Conservation (phyloP, 2,329 filamentous ascomycete species). For the Thermothelomyces thermophilus region DNA sequence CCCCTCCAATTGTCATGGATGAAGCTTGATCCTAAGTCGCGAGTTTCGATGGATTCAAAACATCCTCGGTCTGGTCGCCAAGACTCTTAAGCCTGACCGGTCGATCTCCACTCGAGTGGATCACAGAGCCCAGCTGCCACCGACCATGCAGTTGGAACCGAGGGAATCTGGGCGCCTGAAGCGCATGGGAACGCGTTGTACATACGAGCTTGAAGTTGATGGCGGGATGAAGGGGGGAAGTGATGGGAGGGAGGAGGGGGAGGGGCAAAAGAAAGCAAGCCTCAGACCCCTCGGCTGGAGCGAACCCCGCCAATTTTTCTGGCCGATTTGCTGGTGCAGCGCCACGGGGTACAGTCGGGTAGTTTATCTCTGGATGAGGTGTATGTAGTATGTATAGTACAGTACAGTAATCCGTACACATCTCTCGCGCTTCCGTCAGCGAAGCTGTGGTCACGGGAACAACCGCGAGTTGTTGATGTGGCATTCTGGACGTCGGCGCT, state of each 20-base stretch:
- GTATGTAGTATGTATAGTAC: no score
- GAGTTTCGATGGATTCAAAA: background rate
- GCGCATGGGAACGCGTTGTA: conserved; percentile 5
- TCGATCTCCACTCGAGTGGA: conserved; percentile 17
- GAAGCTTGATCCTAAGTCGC: conserved; percentile 1
- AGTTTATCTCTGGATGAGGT: background rate
- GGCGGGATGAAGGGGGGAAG: background rate
- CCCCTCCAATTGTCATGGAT: conserved; percentile 8
- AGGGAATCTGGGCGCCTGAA: conserved; percentile 12
- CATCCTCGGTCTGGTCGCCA: conserved; percentile 16
- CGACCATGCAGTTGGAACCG: conserved; percentile 17
- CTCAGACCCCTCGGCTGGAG: background rate
- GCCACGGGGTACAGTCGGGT: no score
- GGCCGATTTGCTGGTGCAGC: background rate
- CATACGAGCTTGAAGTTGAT: background rate
- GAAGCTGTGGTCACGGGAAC: conserved; percentile 14
- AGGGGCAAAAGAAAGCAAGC: conserved; percentile 5
- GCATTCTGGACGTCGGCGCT: conserved; percentile 6
- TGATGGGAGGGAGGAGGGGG: conserved; percentile 11
- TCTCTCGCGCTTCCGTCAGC: background rate
- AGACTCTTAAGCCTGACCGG: conserved; percentile 16
- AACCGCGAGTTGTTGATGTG: conserved; percentile 8
- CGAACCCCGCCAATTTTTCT: conserved; percentile 8
- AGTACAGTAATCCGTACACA: no score
- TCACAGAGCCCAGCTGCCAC: conserved; percentile 19